phyloP scores from a whole-genome alignment of 129 eudicot genomes.

The Cynara cardunculus region DNA sequence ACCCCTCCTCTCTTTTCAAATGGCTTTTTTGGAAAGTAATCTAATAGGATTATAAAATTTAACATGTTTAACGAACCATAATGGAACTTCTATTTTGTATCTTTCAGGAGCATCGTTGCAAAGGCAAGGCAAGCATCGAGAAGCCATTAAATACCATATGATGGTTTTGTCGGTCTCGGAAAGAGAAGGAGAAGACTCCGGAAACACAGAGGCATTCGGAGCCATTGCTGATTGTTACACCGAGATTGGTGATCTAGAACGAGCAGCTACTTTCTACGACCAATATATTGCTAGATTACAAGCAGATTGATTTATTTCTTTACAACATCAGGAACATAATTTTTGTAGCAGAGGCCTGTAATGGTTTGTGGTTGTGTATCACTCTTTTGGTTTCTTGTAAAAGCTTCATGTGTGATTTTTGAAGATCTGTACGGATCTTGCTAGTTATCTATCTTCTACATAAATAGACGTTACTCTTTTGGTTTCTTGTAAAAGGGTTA shows the following conservation, averaged over 20 bases:
- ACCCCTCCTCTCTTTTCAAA: not conserved
- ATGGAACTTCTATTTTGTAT: not conserved
- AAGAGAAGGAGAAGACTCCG: conserved; percentile 83
- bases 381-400: not conserved
- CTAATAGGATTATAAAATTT: not conserved
- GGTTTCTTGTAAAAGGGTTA: not conserved
- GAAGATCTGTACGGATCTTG: not conserved
- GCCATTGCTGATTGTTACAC: conserved; percentile 99
- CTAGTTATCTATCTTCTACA: not conserved
- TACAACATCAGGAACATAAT: not conserved
- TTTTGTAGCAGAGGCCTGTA: conserved; percentile 18
- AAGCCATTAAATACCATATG: conserved; percentile 78
- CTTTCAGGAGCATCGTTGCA: conserved; percentile 90
- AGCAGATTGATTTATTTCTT: conserved; percentile 40
- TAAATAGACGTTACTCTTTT: not conserved
- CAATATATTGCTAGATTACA: conserved; percentile 83
- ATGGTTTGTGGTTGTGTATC: not conserved
- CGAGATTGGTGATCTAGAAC: conserved; percentile 87
- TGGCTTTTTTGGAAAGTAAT: not conserved
- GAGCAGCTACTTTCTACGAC: conserved; percentile 84
- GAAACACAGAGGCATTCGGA: conserved; percentile 93
- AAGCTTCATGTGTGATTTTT: not conserved
- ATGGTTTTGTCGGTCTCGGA: conserved; percentile 82
- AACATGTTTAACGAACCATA: not conserved
- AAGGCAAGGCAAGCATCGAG: conserved; percentile 86